Evolutionary conservation across 108 stramenopile genomes (phyloP), one percentile per base, ranked within the genome.

Genomic region (Pseudonitzschia multistriata): DNA sequence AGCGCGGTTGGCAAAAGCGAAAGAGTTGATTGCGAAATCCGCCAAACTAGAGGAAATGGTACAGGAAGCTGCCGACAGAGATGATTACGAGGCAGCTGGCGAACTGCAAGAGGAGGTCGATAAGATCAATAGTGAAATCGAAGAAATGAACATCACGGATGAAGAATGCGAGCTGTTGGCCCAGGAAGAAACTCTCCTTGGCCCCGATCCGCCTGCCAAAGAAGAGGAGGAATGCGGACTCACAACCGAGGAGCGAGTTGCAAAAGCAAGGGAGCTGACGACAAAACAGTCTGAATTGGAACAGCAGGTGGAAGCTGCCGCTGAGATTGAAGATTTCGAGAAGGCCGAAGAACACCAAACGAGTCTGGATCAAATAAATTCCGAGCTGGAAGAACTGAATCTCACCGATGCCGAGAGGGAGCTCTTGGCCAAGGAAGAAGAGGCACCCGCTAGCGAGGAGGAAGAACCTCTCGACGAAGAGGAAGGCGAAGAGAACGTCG

Each of bases 1-100:
- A 55, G 54, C 22, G 35, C 62, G 53, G 13, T 55, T 78, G 22
- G 61, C 47, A 31, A 78, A 73, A 36, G 78, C 79, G 33, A 72
- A 73, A 35, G 67, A 59, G n/a, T 50, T 86, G 42, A 47, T 72
- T 5, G 54, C 64, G 22, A 45, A 56, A 22, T 30, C 76, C 17
- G 62, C 71, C 68, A 68, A 79, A 59, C 65, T 71, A 5, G 80
- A 83, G 42, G 73, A 53, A 15, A 35, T 37, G 30, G 52, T 83
- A 13, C 82, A 87, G 40, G 74, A 68, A 48, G 86, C 86, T 29
- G 80, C 68, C 22, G 78, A 40, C 25, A 42, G 28, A 33, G 86
- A 87, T 55, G 86, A 87, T 40, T 87, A 57, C 35, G 86, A 83
- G 6, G 59, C 62, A 47, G 86, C 86, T 8, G 86, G 82, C 2